phyloP scores from a whole-genome alignment of 345 rosid species.

The Microcos paniculata region DNA sequence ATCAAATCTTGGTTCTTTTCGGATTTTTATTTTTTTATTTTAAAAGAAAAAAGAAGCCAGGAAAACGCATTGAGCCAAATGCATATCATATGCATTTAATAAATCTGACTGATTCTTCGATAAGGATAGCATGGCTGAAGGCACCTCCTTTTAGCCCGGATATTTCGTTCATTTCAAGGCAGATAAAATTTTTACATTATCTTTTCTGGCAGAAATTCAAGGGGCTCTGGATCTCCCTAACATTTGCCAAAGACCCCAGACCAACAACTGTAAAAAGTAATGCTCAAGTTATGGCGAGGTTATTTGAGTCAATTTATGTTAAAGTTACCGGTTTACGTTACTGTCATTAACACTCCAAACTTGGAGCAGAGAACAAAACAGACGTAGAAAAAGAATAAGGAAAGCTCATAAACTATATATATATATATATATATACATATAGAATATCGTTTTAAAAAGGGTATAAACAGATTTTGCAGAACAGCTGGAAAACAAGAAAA shows the following conservation, averaged over 20 bases:
- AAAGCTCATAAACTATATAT: neutral
- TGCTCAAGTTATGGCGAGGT: conserved; percentile 3
- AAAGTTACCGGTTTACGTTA: conserved; percentile 15
- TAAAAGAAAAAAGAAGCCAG: neutral
- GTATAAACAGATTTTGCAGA: conserved; percentile 16
- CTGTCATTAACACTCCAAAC: conserved; percentile 36
- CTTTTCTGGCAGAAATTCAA: conserved; percentile 20
- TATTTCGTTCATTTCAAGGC: conserved; percentile 41
- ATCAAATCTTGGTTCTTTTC: neutral
- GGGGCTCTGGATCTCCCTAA: conserved; percentile 22
- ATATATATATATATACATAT: too few species aligned
- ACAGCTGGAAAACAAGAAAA: conserved; percentile 28
- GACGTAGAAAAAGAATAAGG: neutral
- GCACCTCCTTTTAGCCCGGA: conserved; percentile 26
- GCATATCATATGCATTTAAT: neutral
- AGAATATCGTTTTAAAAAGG: neutral
- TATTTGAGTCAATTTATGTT: conserved; percentile 20
- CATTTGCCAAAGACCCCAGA: neutral
- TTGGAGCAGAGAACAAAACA: conserved; percentile 14
- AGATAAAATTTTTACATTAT: conserved; percentile 12
- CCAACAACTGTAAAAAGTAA: conserved; percentile 14
- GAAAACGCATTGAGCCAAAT: neutral
- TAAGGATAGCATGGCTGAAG: conserved; percentile 16
- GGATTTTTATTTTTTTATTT: too few species aligned
- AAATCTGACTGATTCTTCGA: conserved; percentile 40